Evolutionary conservation across 2,329 filamentous ascomycete species (phyloP), one percentile per base, ranked within the genome.

Genomic region (Sporothrix pseudoabietina): DNA sequence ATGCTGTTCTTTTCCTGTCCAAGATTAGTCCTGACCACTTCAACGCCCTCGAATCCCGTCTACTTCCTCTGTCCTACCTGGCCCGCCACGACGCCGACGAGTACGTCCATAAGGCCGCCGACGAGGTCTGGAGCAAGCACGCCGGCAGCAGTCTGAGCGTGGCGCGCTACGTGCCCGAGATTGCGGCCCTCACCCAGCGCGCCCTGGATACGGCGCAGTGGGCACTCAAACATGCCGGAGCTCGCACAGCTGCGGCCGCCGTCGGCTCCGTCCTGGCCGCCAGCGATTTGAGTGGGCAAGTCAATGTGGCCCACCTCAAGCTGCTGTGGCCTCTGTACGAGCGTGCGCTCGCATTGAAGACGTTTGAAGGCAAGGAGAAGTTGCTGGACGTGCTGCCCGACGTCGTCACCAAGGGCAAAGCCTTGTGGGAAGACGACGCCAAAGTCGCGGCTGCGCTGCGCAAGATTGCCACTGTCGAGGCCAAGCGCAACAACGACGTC

Each of bases 11-110:
- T 65, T 90, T 94, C 0, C 87, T 97, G 19, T 92, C 93, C 16
- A 97, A 97, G 81, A 87, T 95, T 74, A 94, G 95, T 0, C 93
- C 94, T 3, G 96, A 99, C 81, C 90, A 93, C 66, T 98, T 98
- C 81, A 91, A 90, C 66, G 86, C 90, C 0, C 87, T 97, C 44
- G 91, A 94, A 72, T 85, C 90, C 0, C 87, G 89, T 5, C 87
- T 97, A 2, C 83, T 99, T 3, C 96, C 96, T 0, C 95, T 98
- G 77, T 88, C 94, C 1, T 99, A 97, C 79, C 86, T 98, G 39
- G 94, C 90, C 2, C 93, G 94, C 78, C 92, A 97, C 78, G 96
- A 99, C 79, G 89, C 88, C 0, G 91, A 97, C 78, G 90, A 92
- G 70, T 91, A 94, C 76, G 92, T 95, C 3, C 87, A 88, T 72